Base-by-base conservation (phyloP, 1,284 basidiomycete genomes). In the Mycena sp. region DNA sequence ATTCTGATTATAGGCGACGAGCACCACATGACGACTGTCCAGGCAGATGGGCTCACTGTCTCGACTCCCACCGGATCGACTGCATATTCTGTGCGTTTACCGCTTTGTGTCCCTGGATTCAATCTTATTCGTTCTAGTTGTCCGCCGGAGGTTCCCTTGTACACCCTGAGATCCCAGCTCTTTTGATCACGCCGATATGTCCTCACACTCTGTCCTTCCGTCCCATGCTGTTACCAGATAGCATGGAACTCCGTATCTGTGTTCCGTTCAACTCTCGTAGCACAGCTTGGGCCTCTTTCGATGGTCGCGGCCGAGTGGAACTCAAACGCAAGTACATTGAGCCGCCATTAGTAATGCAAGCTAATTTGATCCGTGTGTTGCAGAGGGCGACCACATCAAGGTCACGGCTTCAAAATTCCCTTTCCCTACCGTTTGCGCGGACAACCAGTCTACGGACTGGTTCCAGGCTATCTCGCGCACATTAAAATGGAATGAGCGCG, bases 341-440 rank as follows among this genome's bases (percentile, higher is more conserved):
- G 45, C 3, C 16, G 26, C 52, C 29, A 49, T 56, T 65, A 40
- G 53, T 30, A 41, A 35, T 50, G 45, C 28, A 9, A 19, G n/a
- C 32, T 49, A 25, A 59, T 19, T 2, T n/a, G 64, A 28, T 53
- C 61, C 53, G 40, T 14, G 29, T 40, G 46, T 37, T 66, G 49
- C 78, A 96, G 95, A 99, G 87, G 98, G 98, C 46, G 98, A 99
- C 75, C 98, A 99, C 76, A 99, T 99, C 82, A 99, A 98, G 80
- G 92, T 99, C 63, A 97, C 94, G 0, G 98, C 98, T 0, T 99
- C 96, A 4, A 95, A 93, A 74, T 99, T 96, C 77, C 98, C 98
- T 4, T 99, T 99, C 85, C 98, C 98, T 0, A 99, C 98, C 1
- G 95, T 99, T 6, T 99, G 96, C 74, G 95, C 95, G 11, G 95